phyloP scores from a whole-genome alignment of 1,284 basidiomycete genomes.

The Boletellus sp. region DNA sequence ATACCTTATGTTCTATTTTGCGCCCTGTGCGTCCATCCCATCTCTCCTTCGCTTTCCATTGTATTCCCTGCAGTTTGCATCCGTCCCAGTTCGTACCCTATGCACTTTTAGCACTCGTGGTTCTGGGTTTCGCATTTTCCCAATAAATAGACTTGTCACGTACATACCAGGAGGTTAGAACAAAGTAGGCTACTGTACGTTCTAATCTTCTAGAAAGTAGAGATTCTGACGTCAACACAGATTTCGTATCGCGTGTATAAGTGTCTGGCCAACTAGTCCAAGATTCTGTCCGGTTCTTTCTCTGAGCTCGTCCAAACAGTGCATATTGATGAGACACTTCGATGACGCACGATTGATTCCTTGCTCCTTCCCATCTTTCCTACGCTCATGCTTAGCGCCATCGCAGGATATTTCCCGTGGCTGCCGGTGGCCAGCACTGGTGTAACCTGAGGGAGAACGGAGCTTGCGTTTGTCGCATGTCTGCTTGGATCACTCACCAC shows the following conservation, averaged over 20 bases:
- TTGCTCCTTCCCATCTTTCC: no score
- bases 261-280: no score
- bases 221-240: neutral
- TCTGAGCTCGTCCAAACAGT: no score
- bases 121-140: neutral
- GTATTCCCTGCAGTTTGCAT: neutral
- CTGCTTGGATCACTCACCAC: no score
- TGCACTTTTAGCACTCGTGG: neutral
- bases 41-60: neutral
- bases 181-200: neutral
- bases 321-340: no score
- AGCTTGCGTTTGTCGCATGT: no score
- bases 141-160: neutral
- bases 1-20: constrained; percentile 18
- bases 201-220: neutral
- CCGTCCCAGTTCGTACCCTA: constrained; percentile 3
- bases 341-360: no score
- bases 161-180: constrained; percentile 5
- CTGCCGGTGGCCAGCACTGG: no score
- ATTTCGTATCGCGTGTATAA: neutral
- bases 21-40: constrained; percentile 1
- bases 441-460: no score
- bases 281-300: no score
- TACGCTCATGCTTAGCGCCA: no score
- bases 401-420: no score